Evolutionary conservation across 2,329 filamentous ascomycete species (phyloP).

Genomic region (Ophiostoma novo-ulmi): DNA sequence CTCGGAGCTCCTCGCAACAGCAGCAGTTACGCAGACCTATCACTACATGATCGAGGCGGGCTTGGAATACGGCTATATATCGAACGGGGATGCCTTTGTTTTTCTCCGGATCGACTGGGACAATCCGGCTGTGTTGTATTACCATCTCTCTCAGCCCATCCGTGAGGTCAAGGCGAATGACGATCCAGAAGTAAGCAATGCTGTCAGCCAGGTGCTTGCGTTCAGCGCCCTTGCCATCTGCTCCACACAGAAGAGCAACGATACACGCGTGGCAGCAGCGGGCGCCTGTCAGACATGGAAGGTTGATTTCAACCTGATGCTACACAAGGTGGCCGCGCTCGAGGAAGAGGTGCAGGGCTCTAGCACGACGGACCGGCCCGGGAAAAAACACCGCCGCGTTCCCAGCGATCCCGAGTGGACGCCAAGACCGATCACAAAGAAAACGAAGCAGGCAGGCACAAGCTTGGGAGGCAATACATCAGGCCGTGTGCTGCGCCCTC

Average conservation of each 20-base stretch:
- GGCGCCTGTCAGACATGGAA: not conserved
- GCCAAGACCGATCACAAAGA: conserved; percentile 13
- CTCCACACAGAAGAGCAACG: conserved; percentile 27
- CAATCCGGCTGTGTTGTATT: conserved; percentile 32
- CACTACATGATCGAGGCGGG: conserved; percentile 47
- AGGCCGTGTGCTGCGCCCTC: not conserved
- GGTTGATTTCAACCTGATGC: not conserved
- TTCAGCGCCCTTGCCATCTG: conserved; percentile 32
- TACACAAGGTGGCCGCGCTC: too few relatives aligned
- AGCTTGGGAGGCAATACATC: not conserved
- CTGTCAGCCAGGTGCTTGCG: conserved; percentile 33
- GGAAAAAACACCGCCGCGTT: conserved; percentile 19
- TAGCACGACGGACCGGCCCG: too few relatives aligned
- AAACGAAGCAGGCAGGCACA: not conserved
- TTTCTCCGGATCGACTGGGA: conserved; percentile 36
- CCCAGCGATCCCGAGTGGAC: conserved; percentile 21
- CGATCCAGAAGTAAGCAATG: conserved; percentile 27
- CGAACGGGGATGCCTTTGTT: conserved; percentile 41
- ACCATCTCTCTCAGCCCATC: conserved; percentile 18
- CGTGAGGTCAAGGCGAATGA: not conserved
- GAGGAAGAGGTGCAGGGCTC: not conserved
- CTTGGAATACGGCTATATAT: conserved; percentile 41
- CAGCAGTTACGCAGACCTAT: conserved; percentile 45
- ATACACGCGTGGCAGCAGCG: conserved; percentile 25
- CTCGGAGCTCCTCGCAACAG: conserved; percentile 30